These are phyloP conservation scores for Gremmenia infestans DNA, from an alignment of 2,329 filamentous ascomycete genomes.

Conservation along the genomic window DNA sequence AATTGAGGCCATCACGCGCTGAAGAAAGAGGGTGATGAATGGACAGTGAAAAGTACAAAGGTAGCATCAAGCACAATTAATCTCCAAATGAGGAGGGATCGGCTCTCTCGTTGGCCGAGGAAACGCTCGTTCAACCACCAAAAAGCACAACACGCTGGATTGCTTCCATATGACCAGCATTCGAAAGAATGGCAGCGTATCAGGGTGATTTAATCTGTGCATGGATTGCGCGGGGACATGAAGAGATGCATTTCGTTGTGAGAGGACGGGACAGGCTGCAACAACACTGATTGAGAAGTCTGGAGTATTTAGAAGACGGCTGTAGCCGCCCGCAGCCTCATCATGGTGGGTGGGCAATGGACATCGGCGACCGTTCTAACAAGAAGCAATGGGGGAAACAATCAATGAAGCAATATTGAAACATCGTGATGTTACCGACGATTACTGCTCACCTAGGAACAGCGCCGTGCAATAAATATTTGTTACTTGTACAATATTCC, in stretches of 20 bases:
- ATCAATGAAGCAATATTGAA: not conserved
- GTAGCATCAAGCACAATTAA: not conserved
- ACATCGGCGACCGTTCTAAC: not conserved
- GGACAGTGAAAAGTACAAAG: not conserved
- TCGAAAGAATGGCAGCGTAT: not conserved
- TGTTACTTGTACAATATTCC: not conserved
- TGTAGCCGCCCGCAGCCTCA: not conserved
- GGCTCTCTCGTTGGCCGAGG: not conserved
- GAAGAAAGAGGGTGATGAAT: not conserved
- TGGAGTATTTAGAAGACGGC: not conserved
- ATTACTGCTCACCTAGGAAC: not conserved
- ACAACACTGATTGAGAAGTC: not conserved
- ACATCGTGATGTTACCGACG: not conserved
- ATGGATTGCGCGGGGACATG: not conserved
- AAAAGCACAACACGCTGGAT: slow-evolving; percentile 1
- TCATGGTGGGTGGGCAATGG: not conserved
- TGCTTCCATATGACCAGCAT: not conserved
- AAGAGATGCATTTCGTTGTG: not conserved
- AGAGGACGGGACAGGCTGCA: not conserved
- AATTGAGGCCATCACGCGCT: not conserved
- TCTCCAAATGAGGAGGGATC: slow-evolving; percentile 1
- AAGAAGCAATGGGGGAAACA: not conserved
- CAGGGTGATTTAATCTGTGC: not conserved
- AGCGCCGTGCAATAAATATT: not conserved
- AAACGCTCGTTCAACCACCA: slow-evolving; percentile 2